These are phyloP conservation scores for Solanum pinnatisectum DNA, from an alignment of 257 asterid genomes.

Conservation along the genomic window DNA sequence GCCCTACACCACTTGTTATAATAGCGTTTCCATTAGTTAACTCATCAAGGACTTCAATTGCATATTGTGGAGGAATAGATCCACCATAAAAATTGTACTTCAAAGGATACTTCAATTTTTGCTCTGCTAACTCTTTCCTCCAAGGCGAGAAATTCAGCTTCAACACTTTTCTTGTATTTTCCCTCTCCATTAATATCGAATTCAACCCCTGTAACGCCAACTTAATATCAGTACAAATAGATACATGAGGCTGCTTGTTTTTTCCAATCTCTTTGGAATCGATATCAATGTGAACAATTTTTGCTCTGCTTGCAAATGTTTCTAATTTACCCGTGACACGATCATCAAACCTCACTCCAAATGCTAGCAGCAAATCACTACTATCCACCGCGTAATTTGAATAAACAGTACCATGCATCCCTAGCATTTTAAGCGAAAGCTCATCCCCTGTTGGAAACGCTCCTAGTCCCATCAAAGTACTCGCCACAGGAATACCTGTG, in stretches of 20 bases:
- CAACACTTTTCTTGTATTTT: background rate
- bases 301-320: conserved; percentile 74
- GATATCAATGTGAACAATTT: conserved; percentile 79
- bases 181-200: conserved; percentile 28
- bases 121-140: conserved; percentile 64
- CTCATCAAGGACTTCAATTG: conserved; percentile 66
- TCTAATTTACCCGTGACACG: conserved; percentile 82
- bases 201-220: conserved; percentile 49
- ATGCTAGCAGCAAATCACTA: conserved; percentile 72
- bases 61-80: conserved; percentile 77
- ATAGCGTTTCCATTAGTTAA: conserved; percentile 64
- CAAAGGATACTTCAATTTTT: conserved; percentile 39
- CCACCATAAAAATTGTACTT: conserved; percentile 49
- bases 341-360: conserved; percentile 84
- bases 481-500: conserved; percentile 51
- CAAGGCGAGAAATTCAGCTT: conserved; percentile 44
- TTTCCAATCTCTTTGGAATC: conserved; percentile 82
- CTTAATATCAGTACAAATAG: conserved; percentile 61
- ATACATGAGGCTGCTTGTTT: conserved; percentile 70
- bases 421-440: conserved; percentile 62
- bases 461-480: conserved; percentile 79
- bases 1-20: conserved; percentile 76
- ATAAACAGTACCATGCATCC: conserved; percentile 88
- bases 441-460: conserved; percentile 58
- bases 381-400: conserved; percentile 69